phyloP scores from a whole-genome alignment of 495 filamentous ascomycete species.

The Tuber microsphaerosporum region DNA sequence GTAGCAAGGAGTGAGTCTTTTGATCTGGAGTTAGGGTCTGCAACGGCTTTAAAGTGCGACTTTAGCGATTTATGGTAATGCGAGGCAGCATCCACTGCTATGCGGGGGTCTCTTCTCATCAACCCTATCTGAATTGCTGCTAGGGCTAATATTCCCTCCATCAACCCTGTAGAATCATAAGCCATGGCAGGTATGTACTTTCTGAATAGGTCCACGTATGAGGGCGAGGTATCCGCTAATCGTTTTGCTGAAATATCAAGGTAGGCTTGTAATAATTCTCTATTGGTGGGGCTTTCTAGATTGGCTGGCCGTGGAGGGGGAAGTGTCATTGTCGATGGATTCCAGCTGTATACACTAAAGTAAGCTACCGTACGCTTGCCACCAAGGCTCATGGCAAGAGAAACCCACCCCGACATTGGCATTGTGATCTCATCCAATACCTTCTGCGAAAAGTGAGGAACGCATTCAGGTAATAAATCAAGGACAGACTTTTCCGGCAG shows the following conservation, averaged over 20 bases:
- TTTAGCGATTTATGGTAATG: slow-evolving; percentile 36
- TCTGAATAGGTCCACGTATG: slow-evolving; percentile 35
- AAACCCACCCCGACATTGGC: slow-evolving; percentile 32
- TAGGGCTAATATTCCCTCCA: slow-evolving; percentile 37
- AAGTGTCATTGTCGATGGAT: slow-evolving; percentile 33
- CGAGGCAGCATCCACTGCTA: slow-evolving; percentile 31
- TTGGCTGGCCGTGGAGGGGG: slow-evolving; percentile 25
- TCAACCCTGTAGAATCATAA: slow-evolving; percentile 33
- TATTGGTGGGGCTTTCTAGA: slow-evolving; percentile 28
- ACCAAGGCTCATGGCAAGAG: neutral
- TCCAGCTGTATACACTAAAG: slow-evolving; percentile 25
- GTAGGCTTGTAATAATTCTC: slow-evolving; percentile 35
- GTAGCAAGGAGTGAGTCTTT: slow-evolving; percentile 29
- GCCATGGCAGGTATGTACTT: slow-evolving; percentile 41
- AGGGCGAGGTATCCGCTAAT: slow-evolving; percentile 35
- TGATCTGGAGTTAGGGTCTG: slow-evolving; percentile 18
- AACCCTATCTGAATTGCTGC: slow-evolving; percentile 34
- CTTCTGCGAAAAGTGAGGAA: slow-evolving; percentile 22
- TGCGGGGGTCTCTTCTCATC: slow-evolving; percentile 31
- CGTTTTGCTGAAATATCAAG: slow-evolving; percentile 33
- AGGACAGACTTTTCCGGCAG: slow-evolving; percentile 28
- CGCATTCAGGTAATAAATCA: slow-evolving; percentile 19
- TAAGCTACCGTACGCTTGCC: slow-evolving; percentile 20
- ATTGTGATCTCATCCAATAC: slow-evolving; percentile 31
- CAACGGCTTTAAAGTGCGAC: slow-evolving; percentile 26